Evolutionary conservation across 108 stramenopile genomes (phyloP).

Genomic region (Asterionellopsis glacialis): DNA sequence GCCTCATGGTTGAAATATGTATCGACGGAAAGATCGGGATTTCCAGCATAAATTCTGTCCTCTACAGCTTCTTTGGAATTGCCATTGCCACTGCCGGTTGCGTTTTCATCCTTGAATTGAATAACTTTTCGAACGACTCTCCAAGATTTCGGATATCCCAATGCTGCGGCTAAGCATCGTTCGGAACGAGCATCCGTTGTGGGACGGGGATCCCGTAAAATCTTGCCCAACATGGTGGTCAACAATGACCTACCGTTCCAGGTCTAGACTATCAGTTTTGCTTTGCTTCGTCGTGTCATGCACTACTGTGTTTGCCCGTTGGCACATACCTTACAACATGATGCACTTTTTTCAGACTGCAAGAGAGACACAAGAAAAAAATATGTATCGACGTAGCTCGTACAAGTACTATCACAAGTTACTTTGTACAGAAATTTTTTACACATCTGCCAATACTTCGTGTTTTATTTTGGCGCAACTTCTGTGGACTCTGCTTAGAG

Average conservation of each 20-base stretch:
- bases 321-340: too few species aligned
- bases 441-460: too few species aligned
- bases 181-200: conserved; percentile 26
- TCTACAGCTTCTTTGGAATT: background rate
- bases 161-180: conserved; percentile 58
- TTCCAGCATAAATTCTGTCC: conserved; percentile 43
- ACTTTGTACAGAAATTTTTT: too few species aligned
- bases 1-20: conserved; percentile 49
- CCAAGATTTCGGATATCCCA: conserved; percentile 83
- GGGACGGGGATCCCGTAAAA: conserved; percentile 29
- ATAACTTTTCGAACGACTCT: conserved; percentile 50
- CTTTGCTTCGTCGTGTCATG: too few species aligned
- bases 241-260: background rate
- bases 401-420: too few species aligned
- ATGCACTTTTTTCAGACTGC: too few species aligned
- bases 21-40: conserved; percentile 18
- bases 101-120: conserved; percentile 2
- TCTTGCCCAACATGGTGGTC: conserved; percentile 6
- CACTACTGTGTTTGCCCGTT: too few species aligned
- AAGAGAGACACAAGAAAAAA: too few species aligned
- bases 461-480: too few species aligned
- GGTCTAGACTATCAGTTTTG: too few species aligned
- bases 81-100: background rate
- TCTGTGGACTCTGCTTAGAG: too few species aligned
- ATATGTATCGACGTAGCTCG: too few species aligned